phyloP scores from a whole-genome alignment of 2,329 filamentous ascomycete genomes.

The Paraphaeosphaeria sporulosa region DNA sequence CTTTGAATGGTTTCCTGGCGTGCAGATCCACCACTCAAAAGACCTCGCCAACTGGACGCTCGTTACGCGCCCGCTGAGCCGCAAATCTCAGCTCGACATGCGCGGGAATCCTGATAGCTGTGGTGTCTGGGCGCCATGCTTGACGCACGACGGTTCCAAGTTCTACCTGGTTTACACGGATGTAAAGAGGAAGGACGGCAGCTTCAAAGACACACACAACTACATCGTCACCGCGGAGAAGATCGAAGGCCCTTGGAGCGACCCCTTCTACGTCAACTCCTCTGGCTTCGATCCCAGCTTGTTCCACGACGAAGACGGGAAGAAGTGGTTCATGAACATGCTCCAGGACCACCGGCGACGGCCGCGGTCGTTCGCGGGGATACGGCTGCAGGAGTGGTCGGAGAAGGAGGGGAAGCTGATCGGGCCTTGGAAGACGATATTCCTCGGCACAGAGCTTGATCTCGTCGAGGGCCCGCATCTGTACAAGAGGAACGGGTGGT shows the following conservation, averaged over 20 bases:
- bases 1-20: conserved; percentile 69
- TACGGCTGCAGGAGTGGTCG: conserved; percentile 66
- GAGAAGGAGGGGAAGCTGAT: conserved; percentile 58
- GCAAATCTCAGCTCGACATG: conserved; percentile 61
- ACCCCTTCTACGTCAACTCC: conserved; percentile 66
- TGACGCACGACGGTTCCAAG: conserved; percentile 66
- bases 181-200: conserved; percentile 72
- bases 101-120: conserved; percentile 61
- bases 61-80: conserved; percentile 61
- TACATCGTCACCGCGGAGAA: conserved; percentile 63
- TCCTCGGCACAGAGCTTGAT: conserved; percentile 62
- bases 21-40: conserved; percentile 66
- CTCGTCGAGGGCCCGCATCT: conserved; percentile 48
- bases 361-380: conserved; percentile 60
- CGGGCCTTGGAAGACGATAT: conserved; percentile 62
- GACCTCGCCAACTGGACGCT: conserved; percentile 62
- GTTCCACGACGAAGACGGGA: conserved; percentile 47
- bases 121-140: conserved; percentile 70
- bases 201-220: conserved; percentile 70
- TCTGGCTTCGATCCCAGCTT: conserved; percentile 67
- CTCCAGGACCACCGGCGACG: conserved; percentile 44
- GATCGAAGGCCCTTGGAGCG: conserved; percentile 69
- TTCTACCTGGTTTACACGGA: conserved; percentile 73
- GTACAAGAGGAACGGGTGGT: conserved; percentile 46
- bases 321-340: conserved; percentile 50